Evolutionary conservation across 1,284 basidiomycete species (phyloP).

Genomic region (Cutaneotrichosporon mucoides): DNA sequence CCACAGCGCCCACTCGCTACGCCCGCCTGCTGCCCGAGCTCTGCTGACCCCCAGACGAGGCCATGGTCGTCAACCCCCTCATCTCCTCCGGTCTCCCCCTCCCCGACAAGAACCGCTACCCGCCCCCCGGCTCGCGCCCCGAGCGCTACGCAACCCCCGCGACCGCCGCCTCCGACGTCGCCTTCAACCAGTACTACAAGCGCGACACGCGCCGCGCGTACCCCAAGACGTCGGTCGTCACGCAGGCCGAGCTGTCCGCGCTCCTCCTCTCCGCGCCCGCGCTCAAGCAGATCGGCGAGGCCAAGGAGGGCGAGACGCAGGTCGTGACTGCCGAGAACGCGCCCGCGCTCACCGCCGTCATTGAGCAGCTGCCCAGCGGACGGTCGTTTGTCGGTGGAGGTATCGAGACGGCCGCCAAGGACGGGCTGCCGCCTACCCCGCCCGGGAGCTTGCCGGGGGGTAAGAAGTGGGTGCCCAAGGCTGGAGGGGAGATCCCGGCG

Average conservation of each 20-base stretch:
- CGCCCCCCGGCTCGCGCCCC: slow-evolving; percentile 77
- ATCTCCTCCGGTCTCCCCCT: slow-evolving; percentile 90
- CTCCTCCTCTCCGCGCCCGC: slow-evolving; percentile 77
- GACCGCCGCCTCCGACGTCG: slow-evolving; percentile 64
- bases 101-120: slow-evolving; percentile 67
- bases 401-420: slow-evolving; percentile 57
- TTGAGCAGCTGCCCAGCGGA: slow-evolving; percentile 61
- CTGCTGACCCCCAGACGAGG: slow-evolving; percentile 53
- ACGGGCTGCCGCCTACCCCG: slow-evolving; percentile 59
- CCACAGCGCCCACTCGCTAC: background rate
- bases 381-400: slow-evolving; percentile 57
- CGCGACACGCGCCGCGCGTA: slow-evolving; percentile 86
- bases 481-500: slow-evolving; percentile 67
- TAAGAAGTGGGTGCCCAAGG: slow-evolving; percentile 65
- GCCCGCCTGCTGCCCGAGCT: background rate
- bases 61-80: slow-evolving; percentile 64
- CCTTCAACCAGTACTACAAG: slow-evolving; percentile 69
- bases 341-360: slow-evolving; percentile 55
- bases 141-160: slow-evolving; percentile 83
- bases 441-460: slow-evolving; percentile 54
- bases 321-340: slow-evolving; percentile 49
- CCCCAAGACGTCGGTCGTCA: slow-evolving; percentile 78
- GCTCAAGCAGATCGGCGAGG: slow-evolving; percentile 69
- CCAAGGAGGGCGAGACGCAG: slow-evolving; percentile 52
- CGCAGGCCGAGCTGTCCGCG: slow-evolving; percentile 71